Conservation (phyloP, 768 basidiomycete species). For the Panaeolus cyanescens region DNA sequence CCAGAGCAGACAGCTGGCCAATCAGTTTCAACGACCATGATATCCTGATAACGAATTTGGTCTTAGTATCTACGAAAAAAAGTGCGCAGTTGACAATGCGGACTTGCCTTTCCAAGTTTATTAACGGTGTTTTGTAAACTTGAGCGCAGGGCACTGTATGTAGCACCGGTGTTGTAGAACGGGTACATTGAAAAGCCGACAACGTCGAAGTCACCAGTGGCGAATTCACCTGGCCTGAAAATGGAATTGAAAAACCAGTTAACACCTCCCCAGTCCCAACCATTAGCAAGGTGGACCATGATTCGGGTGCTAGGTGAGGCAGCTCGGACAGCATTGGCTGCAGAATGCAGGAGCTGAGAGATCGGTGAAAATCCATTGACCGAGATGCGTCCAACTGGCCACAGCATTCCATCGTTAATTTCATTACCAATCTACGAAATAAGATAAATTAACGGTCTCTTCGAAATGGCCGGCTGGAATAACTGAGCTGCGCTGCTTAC, state of each 20-base stretch:
- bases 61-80: no score
- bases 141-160: slow-evolving; percentile 46
- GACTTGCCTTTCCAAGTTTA: slow-evolving; percentile 47
- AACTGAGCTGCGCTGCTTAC: slow-evolving; percentile 23
- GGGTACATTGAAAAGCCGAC: slow-evolving; percentile 70
- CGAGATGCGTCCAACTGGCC: slow-evolving; percentile 60
- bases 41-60: slow-evolving; percentile 32
- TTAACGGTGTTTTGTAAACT: slow-evolving; percentile 53
- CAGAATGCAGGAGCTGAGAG: slow-evolving; percentile 63
- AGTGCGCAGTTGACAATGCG: neutral
- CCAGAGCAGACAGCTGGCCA: slow-evolving; percentile 57
- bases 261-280: slow-evolving; percentile 51
- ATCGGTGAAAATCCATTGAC: slow-evolving; percentile 50
- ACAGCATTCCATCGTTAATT: slow-evolving; percentile 65
- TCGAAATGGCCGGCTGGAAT: neutral
- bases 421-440: slow-evolving; percentile 57
- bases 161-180: slow-evolving; percentile 62
- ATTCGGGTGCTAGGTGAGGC: slow-evolving; percentile 49
- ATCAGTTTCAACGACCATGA: slow-evolving; percentile 67
- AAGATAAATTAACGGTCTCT: neutral
- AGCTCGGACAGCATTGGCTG: slow-evolving; percentile 52
- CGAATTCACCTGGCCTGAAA: slow-evolving; percentile 53
- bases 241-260: slow-evolving; percentile 52
- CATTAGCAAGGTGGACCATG: slow-evolving; percentile 64
- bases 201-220: slow-evolving; percentile 52